Conservation (phyloP, 345 rosid species). For the Eucalyptus guilfoylei region DNA sequence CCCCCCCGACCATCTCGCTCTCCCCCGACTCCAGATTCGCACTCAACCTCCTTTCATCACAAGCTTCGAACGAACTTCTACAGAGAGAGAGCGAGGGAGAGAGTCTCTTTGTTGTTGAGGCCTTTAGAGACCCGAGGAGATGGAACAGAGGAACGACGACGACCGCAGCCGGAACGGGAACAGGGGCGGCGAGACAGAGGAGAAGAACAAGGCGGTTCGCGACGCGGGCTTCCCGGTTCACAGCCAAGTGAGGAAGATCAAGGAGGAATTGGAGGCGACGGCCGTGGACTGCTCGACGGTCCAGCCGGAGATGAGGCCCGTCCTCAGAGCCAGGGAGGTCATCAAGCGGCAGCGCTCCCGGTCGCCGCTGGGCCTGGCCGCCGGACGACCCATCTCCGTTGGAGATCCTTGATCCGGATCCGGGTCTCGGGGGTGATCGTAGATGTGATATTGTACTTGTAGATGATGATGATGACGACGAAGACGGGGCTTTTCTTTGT, state of each 20-base stretch:
- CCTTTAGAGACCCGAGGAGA: neutral
- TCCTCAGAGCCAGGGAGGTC: constrained; percentile 2
- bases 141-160: neutral
- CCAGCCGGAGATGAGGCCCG: constrained; percentile 19
- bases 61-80: neutral
- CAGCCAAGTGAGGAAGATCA: constrained; percentile 24
- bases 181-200: neutral
- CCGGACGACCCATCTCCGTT: constrained; percentile 11
- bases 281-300: constrained; percentile 3
- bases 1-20: neutral
- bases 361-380: constrained; percentile 17
- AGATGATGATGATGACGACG: neutral
- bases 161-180: neutral
- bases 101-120: neutral
- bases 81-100: neutral
- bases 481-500: neutral
- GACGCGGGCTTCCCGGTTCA: constrained; percentile 7
- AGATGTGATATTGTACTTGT: neutral
- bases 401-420: neutral
- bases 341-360: constrained; percentile 10
- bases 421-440: neutral
- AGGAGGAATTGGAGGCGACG: constrained; percentile 8
- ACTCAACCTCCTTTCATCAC: neutral
- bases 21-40: neutral
- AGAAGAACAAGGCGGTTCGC: neutral